These are phyloP conservation scores for Sesbania bispinosa DNA, from an alignment of 306 rosid genomes.

Conservation along the genomic window DNA sequence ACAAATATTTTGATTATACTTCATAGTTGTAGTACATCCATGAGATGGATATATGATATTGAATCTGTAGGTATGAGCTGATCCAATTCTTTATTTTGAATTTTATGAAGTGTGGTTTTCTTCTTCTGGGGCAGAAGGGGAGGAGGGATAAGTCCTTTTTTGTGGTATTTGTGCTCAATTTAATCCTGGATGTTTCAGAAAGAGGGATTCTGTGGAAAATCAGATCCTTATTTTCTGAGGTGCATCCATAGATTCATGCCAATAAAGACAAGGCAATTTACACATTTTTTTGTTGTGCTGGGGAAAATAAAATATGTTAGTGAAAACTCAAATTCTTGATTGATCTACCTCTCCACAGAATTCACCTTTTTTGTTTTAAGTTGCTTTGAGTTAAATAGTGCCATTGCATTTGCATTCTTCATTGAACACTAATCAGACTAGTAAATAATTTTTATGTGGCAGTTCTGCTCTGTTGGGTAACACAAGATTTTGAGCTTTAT, in stretches of 20 bases:
- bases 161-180: neutral
- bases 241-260: neutral
- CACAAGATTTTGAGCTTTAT: constrained; percentile 94
- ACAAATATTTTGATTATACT: constrained; percentile 8
- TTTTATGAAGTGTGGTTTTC: neutral
- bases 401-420: constrained; percentile 16
- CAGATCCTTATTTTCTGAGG: constrained; percentile 8
- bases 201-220: neutral
- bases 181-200: neutral
- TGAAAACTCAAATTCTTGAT: neutral
- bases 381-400: constrained; percentile 1
- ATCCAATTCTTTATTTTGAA: constrained; percentile 9
- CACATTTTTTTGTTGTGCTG: neutral
- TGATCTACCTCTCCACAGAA: neutral
- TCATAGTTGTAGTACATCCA: neutral
- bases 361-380: neutral
- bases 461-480: constrained; percentile 93
- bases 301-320: neutral
- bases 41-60: constrained; percentile 5
- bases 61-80: neutral
- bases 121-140: neutral
- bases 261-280: neutral
- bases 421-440: constrained; percentile 14
- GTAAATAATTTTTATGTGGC: constrained; percentile 35
- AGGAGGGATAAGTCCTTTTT: neutral